phyloP scores from a whole-genome alignment of 768 basidiomycete genomes.

The Tephrocybe sp. region DNA sequence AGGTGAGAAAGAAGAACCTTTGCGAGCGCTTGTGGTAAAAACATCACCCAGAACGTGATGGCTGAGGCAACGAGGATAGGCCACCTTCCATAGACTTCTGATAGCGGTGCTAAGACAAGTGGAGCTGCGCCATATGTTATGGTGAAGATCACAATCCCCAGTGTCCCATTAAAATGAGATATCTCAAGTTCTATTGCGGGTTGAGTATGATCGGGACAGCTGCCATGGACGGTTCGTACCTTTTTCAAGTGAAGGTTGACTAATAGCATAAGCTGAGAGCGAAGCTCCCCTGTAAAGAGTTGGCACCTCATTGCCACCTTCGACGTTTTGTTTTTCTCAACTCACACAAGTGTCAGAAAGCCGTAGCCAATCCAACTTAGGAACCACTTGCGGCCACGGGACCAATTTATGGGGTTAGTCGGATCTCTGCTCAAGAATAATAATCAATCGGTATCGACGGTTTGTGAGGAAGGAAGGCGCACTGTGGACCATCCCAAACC shows the following conservation, averaged over 20 bases:
- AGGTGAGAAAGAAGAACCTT: neutral
- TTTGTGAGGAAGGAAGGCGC: neutral
- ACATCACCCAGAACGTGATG: slow-evolving; percentile 1
- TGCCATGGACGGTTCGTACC: neutral
- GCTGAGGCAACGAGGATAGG: neutral
- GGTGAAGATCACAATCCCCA: slow-evolving; percentile 1
- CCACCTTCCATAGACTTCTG: slow-evolving; percentile 3
- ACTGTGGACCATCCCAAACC: slow-evolving; percentile 1
- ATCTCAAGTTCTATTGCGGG: neutral
- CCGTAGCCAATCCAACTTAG: slow-evolving; percentile 1
- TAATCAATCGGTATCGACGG: neutral
- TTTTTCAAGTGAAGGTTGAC: neutral
- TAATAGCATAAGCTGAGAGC: slow-evolving; percentile 1
- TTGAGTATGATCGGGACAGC: neutral
- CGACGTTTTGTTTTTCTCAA: neutral
- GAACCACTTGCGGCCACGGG: slow-evolving; percentile 1
- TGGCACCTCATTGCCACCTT: no score
- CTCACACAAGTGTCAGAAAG: slow-evolving; percentile 1
- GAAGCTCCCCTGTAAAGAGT: neutral
- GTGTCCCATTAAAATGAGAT: neutral
- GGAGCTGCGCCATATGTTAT: slow-evolving; percentile 1
- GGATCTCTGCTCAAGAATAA: neutral
- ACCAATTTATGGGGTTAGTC: neutral
- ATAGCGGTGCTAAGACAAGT: neutral
- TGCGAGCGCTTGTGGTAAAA: slow-evolving; percentile 4